Conservation (phyloP, 2,329 filamentous ascomycete species). For the Diatrype stigma region DNA sequence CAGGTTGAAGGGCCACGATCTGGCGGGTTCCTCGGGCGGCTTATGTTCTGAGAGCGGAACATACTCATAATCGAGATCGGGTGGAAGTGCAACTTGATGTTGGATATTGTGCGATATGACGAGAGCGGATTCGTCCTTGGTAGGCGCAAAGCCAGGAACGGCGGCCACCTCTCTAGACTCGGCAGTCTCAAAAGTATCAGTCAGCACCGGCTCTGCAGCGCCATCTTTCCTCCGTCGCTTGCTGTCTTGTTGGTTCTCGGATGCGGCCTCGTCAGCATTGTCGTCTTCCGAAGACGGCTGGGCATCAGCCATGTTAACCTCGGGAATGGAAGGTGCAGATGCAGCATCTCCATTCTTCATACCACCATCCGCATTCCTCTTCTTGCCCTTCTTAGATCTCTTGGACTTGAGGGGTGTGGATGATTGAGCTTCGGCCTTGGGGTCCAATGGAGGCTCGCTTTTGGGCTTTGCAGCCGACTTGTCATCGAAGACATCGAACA, state of each 20-base stretch:
- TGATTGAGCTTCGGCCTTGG: constrained; percentile 31
- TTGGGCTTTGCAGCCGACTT: constrained; percentile 46
- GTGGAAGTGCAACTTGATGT: constrained; percentile 92
- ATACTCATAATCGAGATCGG: constrained; percentile 91
- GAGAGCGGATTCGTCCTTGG: constrained; percentile 62
- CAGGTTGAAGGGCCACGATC: constrained; percentile 81
- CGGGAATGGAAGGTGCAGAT: constrained; percentile 30
- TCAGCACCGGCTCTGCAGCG: constrained; percentile 75
- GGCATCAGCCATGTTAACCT: constrained; percentile 26
- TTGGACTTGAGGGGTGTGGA: constrained; percentile 28
- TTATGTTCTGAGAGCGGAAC: constrained; percentile 93
- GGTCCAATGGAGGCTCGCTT: constrained; percentile 23
- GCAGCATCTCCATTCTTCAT: constrained; percentile 52
- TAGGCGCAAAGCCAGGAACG: constrained; percentile 61
- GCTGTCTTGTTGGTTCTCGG: constrained; percentile 44
- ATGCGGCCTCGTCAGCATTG: constrained; percentile 28
- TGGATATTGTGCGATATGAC: constrained; percentile 95
- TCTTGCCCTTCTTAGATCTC: constrained; percentile 61
- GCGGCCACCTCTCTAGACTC: constrained; percentile 86
- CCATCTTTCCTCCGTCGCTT: constrained; percentile 63
- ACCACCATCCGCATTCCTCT: constrained; percentile 78
- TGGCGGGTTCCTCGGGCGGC: constrained; percentile 79
- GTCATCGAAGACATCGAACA: constrained; percentile 80
- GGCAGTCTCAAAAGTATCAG: constrained; percentile 92
- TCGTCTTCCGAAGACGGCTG: constrained; percentile 34